Evolutionary conservation across 306 rosid species (phyloP).

Genomic region (Inga oerstediana): DNA sequence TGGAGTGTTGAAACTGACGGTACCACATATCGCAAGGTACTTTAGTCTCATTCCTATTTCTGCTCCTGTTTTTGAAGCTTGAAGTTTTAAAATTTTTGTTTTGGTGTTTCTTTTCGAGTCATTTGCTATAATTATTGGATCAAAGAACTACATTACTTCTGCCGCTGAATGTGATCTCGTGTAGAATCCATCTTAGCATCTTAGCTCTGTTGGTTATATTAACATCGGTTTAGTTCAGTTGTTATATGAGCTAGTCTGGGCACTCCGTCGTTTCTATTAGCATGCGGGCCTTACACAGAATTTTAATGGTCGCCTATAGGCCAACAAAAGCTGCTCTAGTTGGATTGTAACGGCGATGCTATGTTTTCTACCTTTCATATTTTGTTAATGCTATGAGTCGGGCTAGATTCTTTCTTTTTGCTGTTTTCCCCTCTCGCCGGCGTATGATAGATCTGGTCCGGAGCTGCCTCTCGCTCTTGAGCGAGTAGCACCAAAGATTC

Average conservation of each 20-base stretch:
- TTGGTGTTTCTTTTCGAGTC: neutral
- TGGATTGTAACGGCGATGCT: neutral
- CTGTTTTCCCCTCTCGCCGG: conserved; percentile 27
- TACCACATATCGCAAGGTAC: conserved; percentile 90
- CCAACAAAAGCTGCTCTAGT: neutral
- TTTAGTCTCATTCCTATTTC: neutral
- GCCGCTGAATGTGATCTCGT: neutral
- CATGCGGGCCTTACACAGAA: conserved; percentile 23
- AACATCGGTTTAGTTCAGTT: conserved; percentile 5
- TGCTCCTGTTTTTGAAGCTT: neutral
- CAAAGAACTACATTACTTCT: neutral
- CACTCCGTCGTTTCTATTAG: neutral
- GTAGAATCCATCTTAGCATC: neutral
- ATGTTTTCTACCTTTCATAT: neutral
- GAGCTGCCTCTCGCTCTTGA: conserved; percentile 42
- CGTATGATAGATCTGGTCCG: conserved; percentile 39
- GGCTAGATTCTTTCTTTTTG: conserved; percentile 33
- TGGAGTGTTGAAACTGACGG: conserved; percentile 88
- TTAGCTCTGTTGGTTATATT: neutral
- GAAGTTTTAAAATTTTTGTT: neutral
- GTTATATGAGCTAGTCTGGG: conserved; percentile 8
- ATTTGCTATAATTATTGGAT: neutral
- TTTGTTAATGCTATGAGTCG: neutral
- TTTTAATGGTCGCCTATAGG: neutral
- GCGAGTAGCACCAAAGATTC: conserved; percentile 61